Base-by-base conservation (phyloP, 345 rosid species). In the Moringa oleifera region DNA sequence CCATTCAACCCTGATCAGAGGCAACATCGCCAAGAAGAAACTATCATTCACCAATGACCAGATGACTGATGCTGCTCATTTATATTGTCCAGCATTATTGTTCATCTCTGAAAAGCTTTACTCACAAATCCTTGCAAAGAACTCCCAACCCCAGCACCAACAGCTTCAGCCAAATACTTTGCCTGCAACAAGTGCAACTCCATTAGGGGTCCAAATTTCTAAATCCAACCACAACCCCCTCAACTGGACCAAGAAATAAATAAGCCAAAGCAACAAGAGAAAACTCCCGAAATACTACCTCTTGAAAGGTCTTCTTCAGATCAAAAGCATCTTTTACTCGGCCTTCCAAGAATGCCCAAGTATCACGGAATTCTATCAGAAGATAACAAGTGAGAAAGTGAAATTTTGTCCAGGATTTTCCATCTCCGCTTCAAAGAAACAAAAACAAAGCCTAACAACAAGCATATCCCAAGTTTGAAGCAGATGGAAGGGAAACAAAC, bases 261-360 rank as follows among this genome's bases (percentile, higher is more conserved):
- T 18, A 7, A 20, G 31, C 54, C 12, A 13, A 37, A 62, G 52
- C n/a, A 78, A 25, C 24, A 65, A 19, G 50, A 19, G 59, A 54
- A n/a, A 6, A 41, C 24, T 56, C n/a, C n/a, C 36, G 67, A 46
- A n/a, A 22, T 59, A 25, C 5, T 80, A 92, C 99, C 96, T 94
- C 99, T 73, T 82, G 92, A 59, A 94, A 66, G 52, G 88, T 74
- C 67, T 94, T 94, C 83, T 81, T 94, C 51, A 85, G 69, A 80
- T 94, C 92, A 68, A 86, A 94, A 24, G 96, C 92, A 79, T 90
- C 99, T 78, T 81, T 88, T 58, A 90, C 90, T 71, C 95, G 74
- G 67, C 77, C 77, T 68, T 85, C 85, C 84, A 94, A 74, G 80
- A 90, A 90, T 33, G 66, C 73, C 99, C 92, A 88, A 23, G 96